A percentile compares a stretch with the other conserved stretches of the same genome.
phyloP scores from a whole-genome alignment of 2,329 filamentous ascomycete species.

The Tolypocladium tropicale region DNA sequence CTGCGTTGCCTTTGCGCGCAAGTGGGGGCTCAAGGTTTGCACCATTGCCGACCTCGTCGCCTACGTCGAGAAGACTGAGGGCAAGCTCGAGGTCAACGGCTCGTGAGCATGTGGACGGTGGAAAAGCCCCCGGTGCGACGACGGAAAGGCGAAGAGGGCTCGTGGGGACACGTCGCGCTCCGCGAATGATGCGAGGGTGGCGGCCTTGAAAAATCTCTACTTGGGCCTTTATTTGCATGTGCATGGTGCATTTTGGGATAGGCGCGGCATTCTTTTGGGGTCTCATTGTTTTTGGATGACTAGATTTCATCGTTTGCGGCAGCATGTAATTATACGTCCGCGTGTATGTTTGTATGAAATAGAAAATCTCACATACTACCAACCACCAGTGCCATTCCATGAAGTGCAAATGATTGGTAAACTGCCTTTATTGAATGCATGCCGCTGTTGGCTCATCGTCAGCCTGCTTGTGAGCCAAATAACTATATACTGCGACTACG shows the following conservation, averaged over 20 bases:
- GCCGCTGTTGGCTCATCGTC: background rate
- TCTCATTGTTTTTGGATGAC: background rate
- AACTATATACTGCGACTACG: too few species aligned
- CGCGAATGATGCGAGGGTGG: background rate
- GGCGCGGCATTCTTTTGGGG: background rate
- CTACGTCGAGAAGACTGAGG: conserved; percentile 69
- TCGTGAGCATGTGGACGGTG: conserved; percentile 10
- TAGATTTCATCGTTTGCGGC: background rate
- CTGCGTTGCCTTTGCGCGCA: conserved; percentile 78
- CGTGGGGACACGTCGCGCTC: background rate
- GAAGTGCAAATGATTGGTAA: background rate
- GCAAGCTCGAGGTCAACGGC: conserved; percentile 35
- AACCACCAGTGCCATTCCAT: background rate
- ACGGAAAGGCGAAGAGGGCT: too few species aligned
- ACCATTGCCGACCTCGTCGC: conserved; percentile 85
- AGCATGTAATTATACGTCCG: background rate
- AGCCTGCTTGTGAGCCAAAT: background rate
- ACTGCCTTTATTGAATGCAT: too few species aligned
- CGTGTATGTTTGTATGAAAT: background rate
- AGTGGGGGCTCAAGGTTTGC: conserved; percentile 84
- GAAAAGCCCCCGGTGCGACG: background rate
- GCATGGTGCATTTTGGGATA: background rate
- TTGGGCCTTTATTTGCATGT: background rate
- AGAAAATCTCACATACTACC: background rate
- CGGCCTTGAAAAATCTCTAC: background rate